phyloP scores from a whole-genome alignment of 352 stramenopile genomes.

The Globisporangium carolinianum region DNA sequence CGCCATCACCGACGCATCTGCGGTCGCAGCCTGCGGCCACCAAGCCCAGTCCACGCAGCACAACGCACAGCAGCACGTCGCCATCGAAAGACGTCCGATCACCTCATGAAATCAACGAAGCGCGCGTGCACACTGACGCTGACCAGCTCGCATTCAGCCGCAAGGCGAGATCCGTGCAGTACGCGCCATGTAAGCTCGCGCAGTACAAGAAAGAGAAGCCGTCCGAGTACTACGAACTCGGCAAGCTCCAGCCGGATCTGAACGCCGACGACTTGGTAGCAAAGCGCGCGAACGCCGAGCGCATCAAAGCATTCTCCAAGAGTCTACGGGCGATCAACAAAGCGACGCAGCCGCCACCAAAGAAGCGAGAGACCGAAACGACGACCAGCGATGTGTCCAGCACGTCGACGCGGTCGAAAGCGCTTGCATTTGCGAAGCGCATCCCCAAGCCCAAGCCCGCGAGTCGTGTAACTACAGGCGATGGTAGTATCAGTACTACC shows the following conservation, averaged over 20 bases:
- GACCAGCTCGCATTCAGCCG: slow-evolving; percentile 76
- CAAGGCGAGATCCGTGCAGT: slow-evolving; percentile 65
- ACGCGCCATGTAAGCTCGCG: slow-evolving; percentile 76
- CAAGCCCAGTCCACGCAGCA: slow-evolving; percentile 3
- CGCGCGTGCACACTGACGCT: slow-evolving; percentile 40
- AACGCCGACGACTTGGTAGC: slow-evolving; percentile 74
- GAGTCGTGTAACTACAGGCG: slow-evolving; percentile 17
- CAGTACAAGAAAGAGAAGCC: slow-evolving; percentile 87
- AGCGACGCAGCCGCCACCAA: slow-evolving; percentile 11
- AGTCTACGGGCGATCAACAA: slow-evolving; percentile 79
- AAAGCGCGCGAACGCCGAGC: slow-evolving; percentile 71
- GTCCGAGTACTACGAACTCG: slow-evolving; percentile 79
- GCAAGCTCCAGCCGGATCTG: slow-evolving; percentile 84
- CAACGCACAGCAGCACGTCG: not conserved
- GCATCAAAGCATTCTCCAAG: slow-evolving; percentile 81
- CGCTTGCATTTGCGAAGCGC: slow-evolving; percentile 71
- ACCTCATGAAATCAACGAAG: slow-evolving; percentile 53
- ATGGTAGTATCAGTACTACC: slow-evolving; percentile 6
- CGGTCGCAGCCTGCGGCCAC: not conserved
- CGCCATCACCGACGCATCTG: slow-evolving; percentile 4
- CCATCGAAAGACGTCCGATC: slow-evolving; percentile 29
- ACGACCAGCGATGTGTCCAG: slow-evolving; percentile 1
- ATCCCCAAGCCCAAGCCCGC: slow-evolving; percentile 59
- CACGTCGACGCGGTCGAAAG: slow-evolving; percentile 63
- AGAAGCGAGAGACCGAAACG: slow-evolving; percentile 22